Base-by-base conservation (phyloP, 1,284 basidiomycete genomes). In the Cryptococcus sp. region DNA sequence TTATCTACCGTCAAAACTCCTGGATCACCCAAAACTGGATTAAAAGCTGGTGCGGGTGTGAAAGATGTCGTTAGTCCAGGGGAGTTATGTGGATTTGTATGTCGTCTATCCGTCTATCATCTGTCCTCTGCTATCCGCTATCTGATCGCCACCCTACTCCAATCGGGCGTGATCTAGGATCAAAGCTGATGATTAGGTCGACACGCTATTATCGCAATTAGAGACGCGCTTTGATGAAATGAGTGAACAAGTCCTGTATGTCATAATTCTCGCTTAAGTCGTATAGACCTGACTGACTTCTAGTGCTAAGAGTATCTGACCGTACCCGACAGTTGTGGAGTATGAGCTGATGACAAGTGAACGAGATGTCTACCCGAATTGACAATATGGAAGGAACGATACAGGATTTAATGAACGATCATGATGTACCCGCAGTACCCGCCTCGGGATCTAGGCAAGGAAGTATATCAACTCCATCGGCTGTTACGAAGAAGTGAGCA, bases 231-330 rank as follows among this genome's bases (percentile, higher is more conserved):
- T 76, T 31, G 72, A 73, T 49, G 67, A 72, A 46, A 74, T 73
- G 72, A 73, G 69, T 47, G 69, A 71, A 43, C 68, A 74, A 44
- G 62, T 76, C 23, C 50, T 74, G 73, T 73, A 50, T 63, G 73
- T 70, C n/a, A 32, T 45, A 19, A 7, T 9, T n/a, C 9, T 41
- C 9, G 18, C 19, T 7, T 19, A 19, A 41, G 39, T 7, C 19
- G 19, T 7, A 41, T 19, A 19, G 39, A 41, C 9, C 19, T n/a
- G n/a, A n/a, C n/a, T n/a, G n/a, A n/a, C n/a, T n/a, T n/a, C n/a
- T n/a, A n/a, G n/a, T n/a, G n/a, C n/a, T n/a, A n/a, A n/a, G n/a
- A n/a, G n/a, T n/a, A n/a, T n/a, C n/a, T 9, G n/a, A 24, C 23
- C 3, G 18, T 24, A 1, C 10, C 28, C 11, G n/a, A n/a, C n/a